Evolutionary conservation across 2,329 filamentous ascomycete genomes (phyloP).

Genomic region (Torrubiellomyces zombiae): DNA sequence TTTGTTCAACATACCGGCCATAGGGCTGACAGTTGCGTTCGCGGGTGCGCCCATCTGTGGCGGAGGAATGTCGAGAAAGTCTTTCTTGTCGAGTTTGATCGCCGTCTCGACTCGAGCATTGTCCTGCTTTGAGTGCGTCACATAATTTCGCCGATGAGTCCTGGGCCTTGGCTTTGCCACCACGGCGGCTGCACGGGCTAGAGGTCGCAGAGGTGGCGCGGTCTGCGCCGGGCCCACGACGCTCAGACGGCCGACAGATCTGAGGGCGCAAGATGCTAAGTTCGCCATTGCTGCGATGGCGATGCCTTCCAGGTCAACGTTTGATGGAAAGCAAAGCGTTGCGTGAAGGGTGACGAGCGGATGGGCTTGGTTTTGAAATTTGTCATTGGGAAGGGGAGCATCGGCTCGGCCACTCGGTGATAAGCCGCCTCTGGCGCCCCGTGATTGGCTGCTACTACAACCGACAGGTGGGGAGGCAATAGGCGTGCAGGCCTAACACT

Average conservation of each 20-base stretch:
- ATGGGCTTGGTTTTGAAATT: constrained; percentile 14
- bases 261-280: constrained; percentile 50
- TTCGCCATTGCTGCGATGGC: constrained; percentile 35
- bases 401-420: constrained; percentile 20
- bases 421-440: constrained; percentile 11
- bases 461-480: background rate
- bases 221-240: too few species aligned
- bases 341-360: constrained; percentile 5
- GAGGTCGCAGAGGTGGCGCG: constrained; percentile 11
- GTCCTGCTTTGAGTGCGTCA: constrained; percentile 66
- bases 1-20: constrained; percentile 43
- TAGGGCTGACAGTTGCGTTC: constrained; percentile 58
- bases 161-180: constrained; percentile 6
- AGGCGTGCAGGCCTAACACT: too few species aligned
- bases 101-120: constrained; percentile 74
- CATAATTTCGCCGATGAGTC: constrained; percentile 47
- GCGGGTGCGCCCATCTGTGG: constrained; percentile 14
- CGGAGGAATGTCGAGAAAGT: constrained; percentile 44
- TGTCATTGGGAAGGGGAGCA: constrained; percentile 13
- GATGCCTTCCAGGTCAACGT: constrained; percentile 8
- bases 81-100: constrained; percentile 73
- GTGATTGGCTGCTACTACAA: constrained; percentile 13
- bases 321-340: constrained; percentile 6
- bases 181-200: constrained; percentile 13
- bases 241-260: constrained; percentile 57